These are phyloP conservation scores for Domatiomyces globalis DNA, from an alignment of 2,329 filamentous ascomycete genomes.

Conservation along the genomic window DNA sequence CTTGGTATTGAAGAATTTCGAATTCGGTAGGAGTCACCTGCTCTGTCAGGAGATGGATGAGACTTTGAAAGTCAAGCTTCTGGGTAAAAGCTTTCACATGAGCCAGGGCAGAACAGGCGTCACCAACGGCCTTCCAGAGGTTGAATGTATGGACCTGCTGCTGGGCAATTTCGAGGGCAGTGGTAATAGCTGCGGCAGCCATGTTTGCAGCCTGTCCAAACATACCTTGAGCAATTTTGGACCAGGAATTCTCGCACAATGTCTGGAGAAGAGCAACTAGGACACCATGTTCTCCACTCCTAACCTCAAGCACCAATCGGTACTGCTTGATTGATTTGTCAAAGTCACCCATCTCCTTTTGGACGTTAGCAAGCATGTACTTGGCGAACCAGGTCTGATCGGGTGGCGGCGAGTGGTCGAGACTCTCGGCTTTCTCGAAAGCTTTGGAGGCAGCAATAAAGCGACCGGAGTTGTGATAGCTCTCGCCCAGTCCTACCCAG, in stretches of 20 bases:
- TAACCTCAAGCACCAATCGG: constrained; percentile 52
- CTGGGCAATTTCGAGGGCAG: constrained; percentile 48
- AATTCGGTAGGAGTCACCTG: constrained; percentile 34
- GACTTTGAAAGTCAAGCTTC: constrained; percentile 42
- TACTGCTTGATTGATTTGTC: constrained; percentile 71
- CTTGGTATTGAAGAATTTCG: constrained; percentile 52
- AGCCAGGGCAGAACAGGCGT: constrained; percentile 74
- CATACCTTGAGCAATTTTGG: constrained; percentile 64
- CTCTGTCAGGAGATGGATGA: constrained; percentile 13
- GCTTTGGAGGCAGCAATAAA: constrained; percentile 91
- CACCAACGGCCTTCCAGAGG: constrained; percentile 83
- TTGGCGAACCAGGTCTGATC: constrained; percentile 85
- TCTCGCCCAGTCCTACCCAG: constrained; percentile 93
- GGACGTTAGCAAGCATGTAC: constrained; percentile 93
- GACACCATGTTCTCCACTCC: constrained; percentile 68
- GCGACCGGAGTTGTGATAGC: constrained; percentile 83
- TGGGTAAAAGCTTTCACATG: constrained; percentile 54
- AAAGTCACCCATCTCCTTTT: constrained; percentile 79
- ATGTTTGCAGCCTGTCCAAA: constrained; percentile 70
- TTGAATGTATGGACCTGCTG: constrained; percentile 65
- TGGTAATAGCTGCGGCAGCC: constrained; percentile 53
- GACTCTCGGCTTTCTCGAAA: constrained; percentile 66
- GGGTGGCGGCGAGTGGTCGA: constrained; percentile 48
- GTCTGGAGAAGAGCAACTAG: constrained; percentile 79
- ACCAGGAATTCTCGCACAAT: constrained; percentile 65